These are phyloP conservation scores for Colletotrichum salicis DNA, from an alignment of 2,329 filamentous ascomycete genomes.

Conservation along the genomic window DNA sequence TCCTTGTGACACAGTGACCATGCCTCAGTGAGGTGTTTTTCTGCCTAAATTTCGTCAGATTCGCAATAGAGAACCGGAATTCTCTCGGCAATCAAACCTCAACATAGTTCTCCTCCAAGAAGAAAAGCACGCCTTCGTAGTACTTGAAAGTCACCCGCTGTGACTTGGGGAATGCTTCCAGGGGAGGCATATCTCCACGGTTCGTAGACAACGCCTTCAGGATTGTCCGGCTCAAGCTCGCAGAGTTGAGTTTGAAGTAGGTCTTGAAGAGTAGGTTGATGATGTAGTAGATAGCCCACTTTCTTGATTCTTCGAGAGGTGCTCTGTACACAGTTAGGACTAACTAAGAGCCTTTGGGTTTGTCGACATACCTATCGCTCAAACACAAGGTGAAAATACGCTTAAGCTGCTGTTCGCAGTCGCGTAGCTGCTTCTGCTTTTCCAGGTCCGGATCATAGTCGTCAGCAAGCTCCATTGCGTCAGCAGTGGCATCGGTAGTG, in stretches of 20 bases:
- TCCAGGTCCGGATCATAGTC: conserved; percentile 82
- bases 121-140: conserved; percentile 92
- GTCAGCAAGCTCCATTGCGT: conserved; percentile 67
- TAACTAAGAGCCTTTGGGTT: conserved; percentile 25
- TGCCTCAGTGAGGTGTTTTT: conserved; percentile 82
- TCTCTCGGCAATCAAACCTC: conserved; percentile 62
- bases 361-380: conserved; percentile 76
- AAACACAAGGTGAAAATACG: conserved; percentile 91
- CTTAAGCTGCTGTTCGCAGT: conserved; percentile 90
- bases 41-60: conserved; percentile 65
- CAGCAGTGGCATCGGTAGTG: conserved; percentile 48
- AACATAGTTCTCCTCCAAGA: conserved; percentile 92
- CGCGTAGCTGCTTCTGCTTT: conserved; percentile 87
- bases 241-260: conserved; percentile 94
- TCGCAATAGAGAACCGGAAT: too few species aligned
- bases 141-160: conserved; percentile 97
- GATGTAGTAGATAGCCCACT: conserved; percentile 97
- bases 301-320: conserved; percentile 86
- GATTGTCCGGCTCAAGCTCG: conserved; percentile 89
- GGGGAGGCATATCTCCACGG: conserved; percentile 79
- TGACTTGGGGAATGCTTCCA: conserved; percentile 84
- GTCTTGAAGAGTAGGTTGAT: conserved; percentile 98
- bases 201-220: conserved; percentile 84
- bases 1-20: conserved; percentile 83
- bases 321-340: conserved; percentile 63